Evolutionary conservation across 2,329 filamentous ascomycete genomes (phyloP).

Genomic region (Neopestalotiopsis sp.): DNA sequence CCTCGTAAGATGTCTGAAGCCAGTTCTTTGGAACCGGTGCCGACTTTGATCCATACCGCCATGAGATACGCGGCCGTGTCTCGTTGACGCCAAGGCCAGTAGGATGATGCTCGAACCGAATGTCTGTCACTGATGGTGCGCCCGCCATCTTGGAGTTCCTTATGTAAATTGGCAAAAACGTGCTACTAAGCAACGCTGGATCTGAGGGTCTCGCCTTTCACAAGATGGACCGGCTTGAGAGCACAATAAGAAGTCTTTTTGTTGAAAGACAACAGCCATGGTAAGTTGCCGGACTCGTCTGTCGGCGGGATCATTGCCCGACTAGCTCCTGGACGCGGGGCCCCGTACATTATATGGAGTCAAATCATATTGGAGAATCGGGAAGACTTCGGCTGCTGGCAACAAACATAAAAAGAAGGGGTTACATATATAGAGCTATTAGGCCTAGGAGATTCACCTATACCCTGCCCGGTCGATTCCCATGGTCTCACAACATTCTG

Average conservation of each 20-base stretch:
- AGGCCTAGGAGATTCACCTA: neutral
- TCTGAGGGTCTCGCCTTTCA: neutral
- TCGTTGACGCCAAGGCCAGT: conserved; percentile 10
- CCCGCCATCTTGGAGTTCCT: neutral
- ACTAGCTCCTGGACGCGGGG: neutral
- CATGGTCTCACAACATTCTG: neutral
- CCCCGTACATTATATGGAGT: neutral
- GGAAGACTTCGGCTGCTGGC: neutral
- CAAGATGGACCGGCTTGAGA: neutral
- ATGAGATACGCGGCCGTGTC: conserved; percentile 10
- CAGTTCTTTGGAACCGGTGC: neutral
- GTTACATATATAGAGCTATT: neutral
- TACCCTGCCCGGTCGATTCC: too few species aligned
- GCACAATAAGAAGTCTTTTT: neutral
- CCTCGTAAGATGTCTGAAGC: conserved; percentile 8
- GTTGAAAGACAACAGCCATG: neutral
- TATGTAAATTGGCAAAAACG: neutral
- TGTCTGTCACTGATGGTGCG: neutral
- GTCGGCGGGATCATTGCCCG: neutral
- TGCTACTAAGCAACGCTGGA: neutral
- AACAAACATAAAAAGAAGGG: neutral
- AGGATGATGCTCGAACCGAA: conserved; percentile 18
- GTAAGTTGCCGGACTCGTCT: neutral
- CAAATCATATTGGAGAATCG: neutral
- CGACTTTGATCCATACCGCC: neutral